Conservation (phyloP, 1,284 basidiomycete species). For the Rhodotorula sp. region DNA sequence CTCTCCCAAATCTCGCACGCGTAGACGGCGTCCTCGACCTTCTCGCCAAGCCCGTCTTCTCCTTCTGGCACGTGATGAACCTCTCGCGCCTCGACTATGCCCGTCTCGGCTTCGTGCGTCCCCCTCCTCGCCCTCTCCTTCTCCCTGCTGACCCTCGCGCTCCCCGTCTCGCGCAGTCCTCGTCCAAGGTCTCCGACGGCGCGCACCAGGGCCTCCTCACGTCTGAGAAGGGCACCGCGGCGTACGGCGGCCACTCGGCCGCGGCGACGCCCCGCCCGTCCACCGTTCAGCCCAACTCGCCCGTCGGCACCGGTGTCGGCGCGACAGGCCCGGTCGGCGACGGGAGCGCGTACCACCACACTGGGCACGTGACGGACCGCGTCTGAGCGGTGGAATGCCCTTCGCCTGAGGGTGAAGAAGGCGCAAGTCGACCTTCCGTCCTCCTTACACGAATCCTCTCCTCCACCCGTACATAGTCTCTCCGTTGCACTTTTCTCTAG, state of each 20-base stretch:
- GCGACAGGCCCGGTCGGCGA: not conserved
- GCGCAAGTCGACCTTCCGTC: no score
- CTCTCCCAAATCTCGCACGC: conserved; percentile 44
- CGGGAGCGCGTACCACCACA: conserved; percentile 10
- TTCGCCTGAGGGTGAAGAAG: no score
- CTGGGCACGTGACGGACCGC: no score
- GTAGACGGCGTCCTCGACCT: conserved; percentile 63
- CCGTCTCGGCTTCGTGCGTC: conserved; percentile 42
- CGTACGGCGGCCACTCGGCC: not conserved
- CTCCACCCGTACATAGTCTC: no score
- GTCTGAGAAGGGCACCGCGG: conserved; percentile 14
- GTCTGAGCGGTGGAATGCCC: no score
- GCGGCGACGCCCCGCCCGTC: conserved; percentile 22
- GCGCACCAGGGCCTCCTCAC: conserved; percentile 24
- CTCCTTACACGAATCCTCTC: no score
- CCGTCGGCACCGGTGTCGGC: not conserved
- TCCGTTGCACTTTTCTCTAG: no score
- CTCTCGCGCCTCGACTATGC: conserved; percentile 49
- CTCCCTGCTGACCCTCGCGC: no score
- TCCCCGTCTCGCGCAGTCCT: not conserved
- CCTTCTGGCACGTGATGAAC: conserved; percentile 50
- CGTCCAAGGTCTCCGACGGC: conserved; percentile 27
- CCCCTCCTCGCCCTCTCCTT: not conserved
- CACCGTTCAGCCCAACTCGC: not conserved
- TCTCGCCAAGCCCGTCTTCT: conserved; percentile 59